Evolutionary conservation across 805 yeast species (phyloP).

Genomic region (Peterozyma xylosa): DNA sequence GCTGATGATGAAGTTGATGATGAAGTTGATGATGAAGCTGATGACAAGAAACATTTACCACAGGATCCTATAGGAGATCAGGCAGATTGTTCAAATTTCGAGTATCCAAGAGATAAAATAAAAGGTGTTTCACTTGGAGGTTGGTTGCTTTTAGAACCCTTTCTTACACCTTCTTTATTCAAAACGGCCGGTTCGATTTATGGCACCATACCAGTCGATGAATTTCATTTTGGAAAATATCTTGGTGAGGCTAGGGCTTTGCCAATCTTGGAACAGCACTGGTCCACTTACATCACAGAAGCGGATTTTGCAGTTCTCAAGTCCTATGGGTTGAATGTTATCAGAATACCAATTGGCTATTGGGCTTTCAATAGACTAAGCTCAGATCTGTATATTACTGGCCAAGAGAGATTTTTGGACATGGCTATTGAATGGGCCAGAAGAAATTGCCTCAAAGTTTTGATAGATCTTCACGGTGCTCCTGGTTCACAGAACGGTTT

Average conservation of each 20-base stretch:
- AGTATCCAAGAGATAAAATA: too few relatives aligned
- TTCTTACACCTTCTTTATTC: conserved; percentile 59
- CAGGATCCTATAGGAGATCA: too few relatives aligned
- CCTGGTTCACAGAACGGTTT: conserved; percentile 87
- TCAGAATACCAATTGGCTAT: conserved; percentile 74
- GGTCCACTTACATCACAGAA: conserved; percentile 53
- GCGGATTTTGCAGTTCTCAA: conserved; percentile 46
- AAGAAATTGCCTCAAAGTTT: conserved; percentile 50
- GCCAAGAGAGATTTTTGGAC: conserved; percentile 58
- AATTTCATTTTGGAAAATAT: conserved; percentile 41
- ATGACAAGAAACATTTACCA: too few relatives aligned
- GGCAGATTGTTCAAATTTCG: too few relatives aligned
- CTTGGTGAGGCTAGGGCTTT: conserved; percentile 42
- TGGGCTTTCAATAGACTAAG: conserved; percentile 59
- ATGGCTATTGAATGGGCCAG: conserved; percentile 64
- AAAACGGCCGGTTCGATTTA: conserved; percentile 22
- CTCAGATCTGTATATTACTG: conserved; percentile 57
- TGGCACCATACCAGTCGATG: conserved; percentile 42
- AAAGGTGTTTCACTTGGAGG: conserved; percentile 57
- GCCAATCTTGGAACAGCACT: conserved; percentile 39
- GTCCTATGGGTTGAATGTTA: conserved; percentile 52
- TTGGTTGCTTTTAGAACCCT: conserved; percentile 68
- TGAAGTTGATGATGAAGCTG: too few relatives aligned
- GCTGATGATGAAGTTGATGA: too few relatives aligned
- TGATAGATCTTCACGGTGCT: conserved; percentile 74